phyloP scores from a whole-genome alignment of 345 rosid genomes.

The sweet orange (Citrus sinensis) region DNA sequence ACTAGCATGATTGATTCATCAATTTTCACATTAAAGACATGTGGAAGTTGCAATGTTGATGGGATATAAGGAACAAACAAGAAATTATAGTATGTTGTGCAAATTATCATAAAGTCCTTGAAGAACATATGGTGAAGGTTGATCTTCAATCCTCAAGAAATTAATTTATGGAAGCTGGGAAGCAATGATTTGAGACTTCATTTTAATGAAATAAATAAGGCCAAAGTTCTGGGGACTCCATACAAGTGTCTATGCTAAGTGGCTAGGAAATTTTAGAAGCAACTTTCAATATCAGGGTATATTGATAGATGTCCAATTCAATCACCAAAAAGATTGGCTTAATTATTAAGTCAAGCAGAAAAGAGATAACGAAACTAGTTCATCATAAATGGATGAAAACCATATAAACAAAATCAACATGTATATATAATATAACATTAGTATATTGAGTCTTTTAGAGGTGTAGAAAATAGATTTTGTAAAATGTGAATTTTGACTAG shows the following conservation, averaged over 20 bases:
- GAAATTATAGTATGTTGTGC: neutral
- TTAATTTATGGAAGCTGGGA: neutral
- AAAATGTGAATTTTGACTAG: too few relatives aligned
- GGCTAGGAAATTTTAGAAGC: constrained; percentile 33
- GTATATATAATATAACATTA: too few relatives aligned
- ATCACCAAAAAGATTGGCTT: constrained; percentile 23
- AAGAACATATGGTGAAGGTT: constrained; percentile 22
- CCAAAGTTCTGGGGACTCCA: constrained; percentile 11
- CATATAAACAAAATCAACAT: neutral
- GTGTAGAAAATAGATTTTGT: too few relatives aligned
- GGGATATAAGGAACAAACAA: neutral
- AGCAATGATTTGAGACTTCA: constrained; percentile 5
- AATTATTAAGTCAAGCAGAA: constrained; percentile 6
- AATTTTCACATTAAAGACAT: neutral
- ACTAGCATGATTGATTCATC: neutral
- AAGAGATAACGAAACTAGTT: neutral
- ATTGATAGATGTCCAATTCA: constrained; percentile 25
- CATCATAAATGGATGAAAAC: neutral
- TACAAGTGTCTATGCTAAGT: constrained; percentile 17
- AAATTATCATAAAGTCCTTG: neutral
- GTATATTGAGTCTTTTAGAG: too few relatives aligned
- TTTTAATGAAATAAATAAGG: neutral
- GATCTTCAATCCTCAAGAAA: constrained; percentile 3
- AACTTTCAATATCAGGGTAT: constrained; percentile 27
- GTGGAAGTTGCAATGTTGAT: constrained; percentile 10